Conservation (phyloP, 495 filamentous ascomycete genomes). For the Aspergillus leporis region DNA sequence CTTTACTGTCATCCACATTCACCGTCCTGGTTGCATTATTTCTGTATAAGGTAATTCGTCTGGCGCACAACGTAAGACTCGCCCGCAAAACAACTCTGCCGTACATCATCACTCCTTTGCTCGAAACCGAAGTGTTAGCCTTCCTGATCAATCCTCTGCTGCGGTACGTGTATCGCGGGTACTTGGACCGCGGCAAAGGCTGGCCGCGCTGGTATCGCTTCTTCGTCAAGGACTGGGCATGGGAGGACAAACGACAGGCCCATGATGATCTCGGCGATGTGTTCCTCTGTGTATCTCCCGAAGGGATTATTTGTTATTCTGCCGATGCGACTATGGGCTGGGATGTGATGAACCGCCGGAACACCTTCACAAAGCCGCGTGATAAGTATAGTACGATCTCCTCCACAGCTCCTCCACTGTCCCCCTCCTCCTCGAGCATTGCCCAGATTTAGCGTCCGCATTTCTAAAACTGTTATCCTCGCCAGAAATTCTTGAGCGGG, state of each 20-base stretch:
- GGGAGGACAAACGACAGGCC: not conserved
- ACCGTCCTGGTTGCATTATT: no score
- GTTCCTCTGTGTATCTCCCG: not conserved
- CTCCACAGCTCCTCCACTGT: no score
- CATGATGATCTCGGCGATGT: not conserved
- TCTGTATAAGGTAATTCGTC: no score
- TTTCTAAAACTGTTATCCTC: no score
- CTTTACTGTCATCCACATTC: no score
- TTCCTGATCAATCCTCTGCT: not conserved
- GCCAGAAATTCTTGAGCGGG: no score
- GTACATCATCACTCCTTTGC: no score
- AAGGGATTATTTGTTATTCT: not conserved
- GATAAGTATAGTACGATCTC: not conserved
- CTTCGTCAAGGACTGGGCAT: slow-evolving; percentile 3
- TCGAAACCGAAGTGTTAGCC: not conserved
- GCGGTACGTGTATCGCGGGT: not conserved
- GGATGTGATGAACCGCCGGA: not conserved
- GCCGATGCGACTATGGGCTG: not conserved
- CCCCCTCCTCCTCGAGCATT: no score
- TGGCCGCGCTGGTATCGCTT: slow-evolving; percentile 1
- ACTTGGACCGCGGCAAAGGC: not conserved
- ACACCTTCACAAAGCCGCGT: slow-evolving; percentile 1
- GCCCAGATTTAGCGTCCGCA: no score
- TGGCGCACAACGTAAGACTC: no score
- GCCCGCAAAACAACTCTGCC: no score